Base-by-base conservation (phyloP, 2,329 filamentous ascomycete species). In the Lecanicillium sp. region DNA sequence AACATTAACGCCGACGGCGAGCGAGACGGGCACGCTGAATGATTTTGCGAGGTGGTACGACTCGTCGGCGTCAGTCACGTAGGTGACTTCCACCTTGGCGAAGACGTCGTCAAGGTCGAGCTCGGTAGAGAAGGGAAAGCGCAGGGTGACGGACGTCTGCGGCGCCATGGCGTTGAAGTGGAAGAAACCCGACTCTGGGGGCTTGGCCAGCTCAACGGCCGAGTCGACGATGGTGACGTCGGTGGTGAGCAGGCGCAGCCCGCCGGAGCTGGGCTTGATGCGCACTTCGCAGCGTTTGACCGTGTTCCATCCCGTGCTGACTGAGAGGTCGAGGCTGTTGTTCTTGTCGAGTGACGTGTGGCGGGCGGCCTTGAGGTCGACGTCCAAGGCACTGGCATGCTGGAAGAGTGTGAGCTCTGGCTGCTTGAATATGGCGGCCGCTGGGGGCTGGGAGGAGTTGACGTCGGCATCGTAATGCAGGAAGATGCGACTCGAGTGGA, bases 1-100 rank as follows among this genome's bases (percentile, higher is more conserved):
- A 5, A 98, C 93, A 55, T 97, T 97, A 53, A 98, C 93, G 3
- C 91, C 90, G 3, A 98, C 74, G 0, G 89, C 87, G 4, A 98
- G 72, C 1, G 86, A 78, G 2, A 93, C 84, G 3, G 83, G 77
- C 17, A 94, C 74, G 3, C 74, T 78, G 54, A 88, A 87, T 3
- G 59, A 57, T 41, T 67, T 69, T 32, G 65, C 63, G 42, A 68
- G 58, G 41, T 53, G 57, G 45, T 60, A 67, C 9, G 58, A 55
- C 7, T 70, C 72, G 3, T 83, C 86, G 2, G 78, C 68, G 1
- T 80, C 72, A 0, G 87, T 90, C 2, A 76, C 76, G 60, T 93
- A 95, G 1, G 72, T 74, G 9, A 90, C 73, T 54, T 95, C 90
- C n/a, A 91, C 67, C 52, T 83, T 84, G 48, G 91, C 74, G 1